Evolutionary conservation across 23 red algal genomes (phyloP).

Genomic region (Cyanidium caldarium): DNA sequence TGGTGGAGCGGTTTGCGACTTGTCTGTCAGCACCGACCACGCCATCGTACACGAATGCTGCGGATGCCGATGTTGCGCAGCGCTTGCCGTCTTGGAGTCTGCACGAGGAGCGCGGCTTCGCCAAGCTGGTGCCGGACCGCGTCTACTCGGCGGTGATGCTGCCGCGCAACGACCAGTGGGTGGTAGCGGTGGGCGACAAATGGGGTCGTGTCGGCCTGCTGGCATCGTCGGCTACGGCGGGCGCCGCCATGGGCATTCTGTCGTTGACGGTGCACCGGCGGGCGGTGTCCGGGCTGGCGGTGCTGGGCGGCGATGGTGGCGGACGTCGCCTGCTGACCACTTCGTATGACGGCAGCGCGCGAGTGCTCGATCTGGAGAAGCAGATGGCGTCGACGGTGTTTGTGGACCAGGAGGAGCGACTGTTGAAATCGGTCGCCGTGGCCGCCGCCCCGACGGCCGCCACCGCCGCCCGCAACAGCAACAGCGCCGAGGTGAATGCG

Average conservation of each 20-base stretch:
- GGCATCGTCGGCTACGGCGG: background rate
- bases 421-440: background rate
- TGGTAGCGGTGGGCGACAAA: background rate
- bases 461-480: no score
- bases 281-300: background rate
- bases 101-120: background rate
- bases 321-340: background rate
- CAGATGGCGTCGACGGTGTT: background rate
- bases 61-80: background rate
- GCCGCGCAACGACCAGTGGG: background rate
- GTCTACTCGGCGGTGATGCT: background rate
- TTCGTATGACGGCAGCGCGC: conserved; percentile 4
- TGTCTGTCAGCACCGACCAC: background rate
- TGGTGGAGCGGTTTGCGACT: background rate
- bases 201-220: background rate
- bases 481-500: background rate
- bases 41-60: background rate
- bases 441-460: no score
- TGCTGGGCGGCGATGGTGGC: background rate
- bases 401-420: background rate
- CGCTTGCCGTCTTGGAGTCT: background rate
- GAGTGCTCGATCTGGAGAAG: background rate
- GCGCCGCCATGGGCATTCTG: background rate
- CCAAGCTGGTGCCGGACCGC: background rate
- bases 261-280: background rate